Base-by-base conservation (phyloP, 345 rosid species). In the Schrenkiella parvula region DNA sequence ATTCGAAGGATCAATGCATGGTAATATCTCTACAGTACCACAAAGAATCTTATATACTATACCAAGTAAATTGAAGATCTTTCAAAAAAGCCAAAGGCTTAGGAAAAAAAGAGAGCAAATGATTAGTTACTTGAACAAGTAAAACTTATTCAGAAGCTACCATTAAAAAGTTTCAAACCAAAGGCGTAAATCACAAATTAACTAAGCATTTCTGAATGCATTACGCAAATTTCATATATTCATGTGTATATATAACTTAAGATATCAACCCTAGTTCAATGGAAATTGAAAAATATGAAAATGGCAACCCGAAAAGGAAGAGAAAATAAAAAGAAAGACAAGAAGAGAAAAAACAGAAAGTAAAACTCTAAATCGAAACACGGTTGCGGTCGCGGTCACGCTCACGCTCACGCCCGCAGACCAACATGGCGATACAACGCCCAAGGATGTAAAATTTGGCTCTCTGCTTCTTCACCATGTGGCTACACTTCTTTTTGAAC, bases 401-500 rank as follows among this genome's bases (percentile, higher is more conserved):
- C 21, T 50, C 81, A 5, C 83, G 85, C 51, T 82, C 88, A 25
- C 81, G 89, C 74, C 89, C 84, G 64, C 96, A 89, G 47, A 89
- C 68, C 31, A 89, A 86, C 88, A 89, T 83, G 15, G 93, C 88
- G 26, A 89, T 79, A 82, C 96, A 89, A 43, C 96, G 89, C 42
- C 93, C 86, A 66, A 89, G 84, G 82, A 89, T 86, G 78, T 87
- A 89, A 81, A 89, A 86, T 73, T 82, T 88, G 29, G 89, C 87
- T 12, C 91, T 71, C 60, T 89, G 96, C 81, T 84, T 89, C 86
- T 88, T 89, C 73, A 84, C 89, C 76, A 82, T 38, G 74, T 89
- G 93, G 80, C 83, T 86, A 71, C 96, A 89, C 79, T 89, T 89
- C 80, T 81, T 72, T 12, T 89, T 84, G 8, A 89, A 83, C 0